Evolutionary conservation across 768 basidiomycete genomes (phyloP), one percentile per base, ranked within the genome.

Genomic region (Termitomyces titanicus): DNA sequence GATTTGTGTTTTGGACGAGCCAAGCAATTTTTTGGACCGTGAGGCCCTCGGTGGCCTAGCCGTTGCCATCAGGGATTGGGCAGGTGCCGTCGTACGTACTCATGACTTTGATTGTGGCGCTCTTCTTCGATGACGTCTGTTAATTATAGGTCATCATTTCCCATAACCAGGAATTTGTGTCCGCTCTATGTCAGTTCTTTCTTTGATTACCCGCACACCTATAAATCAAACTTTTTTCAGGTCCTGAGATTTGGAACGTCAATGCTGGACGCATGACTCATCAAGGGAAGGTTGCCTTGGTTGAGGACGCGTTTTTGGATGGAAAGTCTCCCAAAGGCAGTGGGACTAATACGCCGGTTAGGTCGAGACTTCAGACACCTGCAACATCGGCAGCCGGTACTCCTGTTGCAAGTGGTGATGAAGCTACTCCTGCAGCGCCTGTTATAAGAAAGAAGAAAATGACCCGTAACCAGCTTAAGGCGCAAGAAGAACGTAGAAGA

Each of bases 11-110:
- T 80, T 93, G 33, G 92, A 94, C 68, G 92, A 94, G 70, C 93
- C 93, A 34, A 96, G 92, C 68, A 98, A 98, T 74, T 98, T 98
- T 80, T 82, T 98, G 76, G 94, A 97, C 70, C 86, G 95, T 61
- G 95, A 98, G 70, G 94, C 94, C 20, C 78, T 98, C 18, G 95
- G 95, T 61, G 95, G 96, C 56, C 77, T 98, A 39, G 94, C 95
- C 34, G 86, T 96, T 25, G 95, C 96, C 42, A 98, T 98, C 73
- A 86, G 83, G 60, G 92, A 96, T 60, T 98, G 96, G 95, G 83
- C 84, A 45, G 95, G 96, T 54, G 94, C 91, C 42, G 90, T 94
- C 35, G 88, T 89, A 76, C 63, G 82, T 70, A 22, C 37, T 25
- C 9, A 18, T 44, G 15, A 47, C 27, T 25, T 51, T 31, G n/a